Percentiles rank a stretch among this genome's conserved stretches.
Conservation (phyloP, 805 yeast species). For the Myxozyma sirexii region DNA sequence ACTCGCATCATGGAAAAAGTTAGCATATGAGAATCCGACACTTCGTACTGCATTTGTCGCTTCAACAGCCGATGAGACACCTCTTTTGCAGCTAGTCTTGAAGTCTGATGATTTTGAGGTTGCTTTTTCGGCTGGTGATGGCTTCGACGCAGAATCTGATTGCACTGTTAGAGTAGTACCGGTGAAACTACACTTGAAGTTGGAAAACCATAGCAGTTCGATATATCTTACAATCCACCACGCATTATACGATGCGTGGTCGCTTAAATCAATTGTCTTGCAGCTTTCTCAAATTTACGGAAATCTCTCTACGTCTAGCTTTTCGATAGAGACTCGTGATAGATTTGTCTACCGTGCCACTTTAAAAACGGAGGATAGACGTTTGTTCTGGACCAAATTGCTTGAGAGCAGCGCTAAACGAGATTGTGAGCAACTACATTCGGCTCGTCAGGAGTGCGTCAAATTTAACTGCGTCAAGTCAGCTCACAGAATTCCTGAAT, state of each 20-base stretch:
- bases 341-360: background rate
- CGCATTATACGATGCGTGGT: conserved; percentile 39
- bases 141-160: background rate
- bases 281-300: conserved; percentile 16
- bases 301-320: background rate
- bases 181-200: conserved; percentile 14
- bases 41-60: conserved; percentile 33
- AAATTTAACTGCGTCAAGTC: background rate
- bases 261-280: conserved; percentile 20
- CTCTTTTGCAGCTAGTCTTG: conserved; percentile 31
- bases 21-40: conserved; percentile 16
- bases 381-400: background rate
- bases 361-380: background rate
- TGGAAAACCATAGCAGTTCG: background rate
- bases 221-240: conserved; percentile 35
- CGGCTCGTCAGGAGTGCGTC: background rate
- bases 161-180: conserved; percentile 7
- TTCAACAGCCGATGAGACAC: conserved; percentile 9
- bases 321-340: background rate
- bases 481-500: background rate
- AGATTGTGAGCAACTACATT: background rate
- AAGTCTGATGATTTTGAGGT: background rate
- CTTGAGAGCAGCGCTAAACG: background rate
- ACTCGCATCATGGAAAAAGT: conserved; percentile 24
- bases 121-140: background rate